Conservation (phyloP, 495 filamentous ascomycete genomes). For the Lophiostoma macrostomum region DNA sequence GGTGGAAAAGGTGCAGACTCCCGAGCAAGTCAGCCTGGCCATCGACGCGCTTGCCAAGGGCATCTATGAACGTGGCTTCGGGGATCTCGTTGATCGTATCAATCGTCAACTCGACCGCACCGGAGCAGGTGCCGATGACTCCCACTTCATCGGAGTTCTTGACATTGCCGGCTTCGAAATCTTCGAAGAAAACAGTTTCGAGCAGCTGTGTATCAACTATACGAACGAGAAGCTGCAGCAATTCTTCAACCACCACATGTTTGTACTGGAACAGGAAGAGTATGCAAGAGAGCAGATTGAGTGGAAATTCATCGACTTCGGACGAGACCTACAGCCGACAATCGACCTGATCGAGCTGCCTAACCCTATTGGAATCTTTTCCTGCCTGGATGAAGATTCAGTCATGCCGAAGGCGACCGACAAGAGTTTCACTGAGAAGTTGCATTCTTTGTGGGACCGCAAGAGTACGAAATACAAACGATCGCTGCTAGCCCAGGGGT, state of each 20-base stretch:
- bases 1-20: constrained; percentile 97
- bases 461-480: constrained; percentile 91
- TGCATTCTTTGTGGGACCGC: constrained; percentile 93
- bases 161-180: constrained; percentile 99
- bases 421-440: constrained; percentile 93
- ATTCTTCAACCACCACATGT: constrained; percentile 99
- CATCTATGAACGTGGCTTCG: constrained; percentile 94
- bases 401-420: constrained; percentile 99
- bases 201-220: constrained; percentile 99
- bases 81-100: constrained; percentile 86
- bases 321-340: constrained; percentile 93
- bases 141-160: constrained; percentile 93
- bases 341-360: constrained; percentile 95
- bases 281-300: constrained; percentile 98
- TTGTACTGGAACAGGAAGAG: constrained; percentile 97
- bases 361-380: constrained; percentile 98
- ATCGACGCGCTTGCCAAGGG: constrained; percentile 94
- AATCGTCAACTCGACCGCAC: constrained; percentile 85
- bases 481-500: constrained; percentile 84
- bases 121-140: constrained; percentile 75
- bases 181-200: constrained; percentile 97
- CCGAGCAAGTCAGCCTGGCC: constrained; percentile 86
- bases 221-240: constrained; percentile 99
- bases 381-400: constrained; percentile 94
- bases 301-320: constrained; percentile 99